phyloP scores from a whole-genome alignment of 73 alveolate genomes.

The Paramecium octaurelia region DNA sequence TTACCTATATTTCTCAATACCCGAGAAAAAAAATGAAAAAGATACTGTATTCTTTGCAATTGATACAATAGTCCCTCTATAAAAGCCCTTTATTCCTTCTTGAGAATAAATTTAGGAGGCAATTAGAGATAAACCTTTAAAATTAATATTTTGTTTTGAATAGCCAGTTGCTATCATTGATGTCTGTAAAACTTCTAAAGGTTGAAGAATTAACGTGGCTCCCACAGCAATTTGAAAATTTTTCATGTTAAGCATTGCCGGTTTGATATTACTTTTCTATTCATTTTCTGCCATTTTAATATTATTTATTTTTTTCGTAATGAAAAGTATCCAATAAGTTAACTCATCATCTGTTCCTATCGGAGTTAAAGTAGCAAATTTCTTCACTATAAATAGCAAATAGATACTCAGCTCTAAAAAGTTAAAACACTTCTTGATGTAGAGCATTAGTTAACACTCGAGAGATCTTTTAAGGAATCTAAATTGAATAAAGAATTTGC shows the following conservation, averaged over 20 bases:
- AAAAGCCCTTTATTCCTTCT: slow-evolving; percentile 24
- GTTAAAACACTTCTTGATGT: neutral
- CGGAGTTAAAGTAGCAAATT: neutral
- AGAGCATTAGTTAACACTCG: neutral
- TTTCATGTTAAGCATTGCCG: neutral
- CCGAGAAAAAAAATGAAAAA: slow-evolving; percentile 3
- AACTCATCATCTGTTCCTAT: neutral
- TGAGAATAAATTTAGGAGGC: neutral
- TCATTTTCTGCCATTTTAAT: neutral
- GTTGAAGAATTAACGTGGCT: neutral
- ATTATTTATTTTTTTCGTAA: neutral
- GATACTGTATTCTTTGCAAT: neutral
- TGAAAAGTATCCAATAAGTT: slow-evolving; percentile 8
- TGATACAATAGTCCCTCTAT: slow-evolving; percentile 11
- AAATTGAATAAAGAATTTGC: neutral
- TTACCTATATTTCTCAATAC: neutral
- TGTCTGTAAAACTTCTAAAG: neutral
- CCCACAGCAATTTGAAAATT: neutral
- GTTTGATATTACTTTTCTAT: neutral
- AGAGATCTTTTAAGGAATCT: neutral
- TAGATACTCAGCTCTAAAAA: neutral
- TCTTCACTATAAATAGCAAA: neutral
- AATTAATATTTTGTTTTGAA: slow-evolving; percentile 4
- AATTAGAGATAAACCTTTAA: neutral
- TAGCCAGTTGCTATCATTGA: slow-evolving; percentile 22